Base-by-base conservation (phyloP, 1,284 basidiomycete species). In the Marasmius oreades region DNA sequence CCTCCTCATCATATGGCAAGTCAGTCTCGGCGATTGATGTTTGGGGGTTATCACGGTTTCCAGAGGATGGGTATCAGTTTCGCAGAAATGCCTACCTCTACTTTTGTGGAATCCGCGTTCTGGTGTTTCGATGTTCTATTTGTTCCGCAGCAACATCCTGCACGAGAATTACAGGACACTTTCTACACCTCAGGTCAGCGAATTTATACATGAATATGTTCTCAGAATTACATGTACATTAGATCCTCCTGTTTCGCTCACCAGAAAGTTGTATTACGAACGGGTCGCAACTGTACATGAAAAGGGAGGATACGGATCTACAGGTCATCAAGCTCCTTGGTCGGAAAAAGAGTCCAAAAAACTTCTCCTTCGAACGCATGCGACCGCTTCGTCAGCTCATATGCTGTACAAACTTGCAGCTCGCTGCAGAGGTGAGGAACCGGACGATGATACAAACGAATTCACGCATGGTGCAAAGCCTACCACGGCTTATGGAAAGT, bases 101-200 rank as follows among this genome's bases (percentile, higher is more conserved):
- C 90, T 58, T 99, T 95, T 70, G 95, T 99, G 58, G 97, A 99
- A 73, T 97, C 94, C 24, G 91, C 91, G 34, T 99, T 99, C 84
- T 99, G 97, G 97, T 98, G 96, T 71, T 99, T 99, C 73, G 97
- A 99, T 71, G 88, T 95, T 8, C 82, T 99, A 62, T 99, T 97
- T 70, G 97, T 99, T 0, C 97, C 97, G 1, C 97, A 99, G 70
- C 96, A 99, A 74, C 97, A 99, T 75, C 96, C 97, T 18, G 97
- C 97, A 24, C 87, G 97, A 69, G 97, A 99, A 65, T 73, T 98
- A 52, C 97, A 99, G 74, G 97, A 99, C 69, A 99, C 97, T 6
- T 99, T 99, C 82, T 99, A 99, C 73, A 82, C 99, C 51, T 97
- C 95, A 61, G 92, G 93, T 86, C 65, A 58, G 69, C 64, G n/a